A percentile compares a stretch with the other conserved stretches of the same genome.
These are phyloP conservation scores for Citrullus colocynthis DNA, from an alignment of 306 rosid species.

Conservation along the genomic window DNA sequence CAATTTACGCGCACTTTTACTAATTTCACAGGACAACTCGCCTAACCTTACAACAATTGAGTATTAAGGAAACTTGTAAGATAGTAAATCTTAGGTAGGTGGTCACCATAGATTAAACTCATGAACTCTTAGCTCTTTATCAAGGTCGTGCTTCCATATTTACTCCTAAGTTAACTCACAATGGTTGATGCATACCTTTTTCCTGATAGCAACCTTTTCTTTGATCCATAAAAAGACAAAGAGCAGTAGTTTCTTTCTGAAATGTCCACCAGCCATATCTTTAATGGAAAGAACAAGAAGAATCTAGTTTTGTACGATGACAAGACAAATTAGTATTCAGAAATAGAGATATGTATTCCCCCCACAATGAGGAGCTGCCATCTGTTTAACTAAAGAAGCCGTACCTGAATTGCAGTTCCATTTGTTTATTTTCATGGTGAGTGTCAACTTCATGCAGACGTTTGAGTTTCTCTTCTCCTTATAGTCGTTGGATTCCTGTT, in stretches of 20 bases:
- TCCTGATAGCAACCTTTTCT: not conserved
- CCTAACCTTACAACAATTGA: too few species aligned
- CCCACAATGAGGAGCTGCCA: constrained; percentile 1
- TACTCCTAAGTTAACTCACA: too few species aligned
- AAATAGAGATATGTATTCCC: not conserved
- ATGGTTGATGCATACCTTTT: not conserved
- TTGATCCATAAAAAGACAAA: not conserved
- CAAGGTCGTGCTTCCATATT: too few species aligned
- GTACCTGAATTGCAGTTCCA: constrained; percentile 4
- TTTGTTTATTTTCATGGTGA: not conserved
- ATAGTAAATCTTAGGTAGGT: too few species aligned
- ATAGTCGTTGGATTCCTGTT: not conserved
- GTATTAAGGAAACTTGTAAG: too few species aligned
- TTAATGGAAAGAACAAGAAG: not conserved
- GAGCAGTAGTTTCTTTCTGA: not conserved
- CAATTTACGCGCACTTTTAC: too few species aligned
- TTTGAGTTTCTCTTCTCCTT: not conserved
- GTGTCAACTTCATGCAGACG: not conserved
- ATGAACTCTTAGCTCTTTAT: too few species aligned
- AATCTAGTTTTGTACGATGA: not conserved
- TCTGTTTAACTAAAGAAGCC: constrained; percentile 2
- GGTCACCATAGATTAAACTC: too few species aligned
- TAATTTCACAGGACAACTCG: too few species aligned
- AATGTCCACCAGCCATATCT: not conserved
- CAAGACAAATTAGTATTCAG: not conserved